Base-by-base conservation (phyloP, 2,329 filamentous ascomycete genomes). In the Penicillium psychrosexuale region DNA sequence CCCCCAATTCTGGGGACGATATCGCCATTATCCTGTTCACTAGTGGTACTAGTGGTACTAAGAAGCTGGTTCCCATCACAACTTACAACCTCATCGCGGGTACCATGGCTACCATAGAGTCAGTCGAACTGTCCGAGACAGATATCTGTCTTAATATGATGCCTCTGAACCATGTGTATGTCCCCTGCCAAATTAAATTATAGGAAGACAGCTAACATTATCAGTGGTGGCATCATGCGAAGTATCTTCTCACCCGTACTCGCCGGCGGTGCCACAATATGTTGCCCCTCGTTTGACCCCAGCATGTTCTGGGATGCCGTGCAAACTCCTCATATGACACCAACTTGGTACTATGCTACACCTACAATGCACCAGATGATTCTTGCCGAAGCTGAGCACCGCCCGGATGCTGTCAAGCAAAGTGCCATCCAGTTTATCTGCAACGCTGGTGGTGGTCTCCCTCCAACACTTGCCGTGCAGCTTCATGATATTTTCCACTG, bases 81-180 rank as follows among this genome's bases (percentile, higher is more conserved):
- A 70, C 77, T 0, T 77, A 81, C 55, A 78, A 79, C 3, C 76
- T 84, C 47, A 68, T 83, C 8, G 71, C 75, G 8, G 81, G 82
- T 2, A 77, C 82, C 3, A 72, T 76, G 2, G 80, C 79, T 53
- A 80, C 83, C 5, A 77, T 82, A 28, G 76, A 81, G 17, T 82
- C 80, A 0, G 83, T 81, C 79, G 78, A 77, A 2, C 63, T 84
- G 17, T 75, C 68, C 1, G 62, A 71, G 2, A 63, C 67, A 1
- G 81, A 83, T 60, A 73, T 77, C 0, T 84, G 81, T 62, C 64
- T 83, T 24, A 84, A 84, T 62, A 82, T 83, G 78, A 84, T 84
- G 81, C 81, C 82, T 0, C 68, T 84, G 6, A 81, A 82, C 64
- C 81, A 84, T 66, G 72, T 82, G 77, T 80, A 72, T 71, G 78